These are phyloP conservation scores for Petunia secreta DNA, from an alignment of 257 asterid genomes.

Conservation along the genomic window DNA sequence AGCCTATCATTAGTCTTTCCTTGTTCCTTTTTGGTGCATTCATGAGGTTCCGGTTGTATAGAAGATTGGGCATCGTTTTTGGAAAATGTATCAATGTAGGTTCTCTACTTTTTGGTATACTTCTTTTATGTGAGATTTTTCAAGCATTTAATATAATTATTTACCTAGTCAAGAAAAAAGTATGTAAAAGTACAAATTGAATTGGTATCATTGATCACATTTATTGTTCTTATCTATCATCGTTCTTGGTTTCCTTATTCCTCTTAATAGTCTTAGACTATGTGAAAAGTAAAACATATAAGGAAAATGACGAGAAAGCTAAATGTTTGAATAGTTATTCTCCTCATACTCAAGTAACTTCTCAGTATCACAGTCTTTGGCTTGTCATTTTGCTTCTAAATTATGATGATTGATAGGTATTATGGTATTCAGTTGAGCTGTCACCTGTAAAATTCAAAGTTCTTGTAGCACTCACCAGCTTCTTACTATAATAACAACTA, in stretches of 20 bases:
- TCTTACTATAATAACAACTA: neutral
- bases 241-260: conserved; percentile 21
- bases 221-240: no score
- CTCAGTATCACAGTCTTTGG: neutral
- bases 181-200: no score
- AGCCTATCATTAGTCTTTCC: no score
- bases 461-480: neutral
- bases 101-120: no score
- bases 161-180: no score
- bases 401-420: neutral
- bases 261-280: neutral
- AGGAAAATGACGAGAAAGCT: neutral
- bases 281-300: neutral
- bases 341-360: neutral
- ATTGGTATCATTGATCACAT: no score
- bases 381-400: neutral
- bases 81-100: no score
- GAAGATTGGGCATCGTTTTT: no score
- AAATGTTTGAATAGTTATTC: neutral
- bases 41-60: no score
- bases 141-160: no score
- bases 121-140: no score
- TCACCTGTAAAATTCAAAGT: neutral
- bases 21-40: no score
- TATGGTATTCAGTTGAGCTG: neutral